A percentile compares a stretch with the other conserved stretches of the same genome.
Conservation (phyloP, 495 filamentous ascomycete species). For the Pyronema omphalodes region DNA sequence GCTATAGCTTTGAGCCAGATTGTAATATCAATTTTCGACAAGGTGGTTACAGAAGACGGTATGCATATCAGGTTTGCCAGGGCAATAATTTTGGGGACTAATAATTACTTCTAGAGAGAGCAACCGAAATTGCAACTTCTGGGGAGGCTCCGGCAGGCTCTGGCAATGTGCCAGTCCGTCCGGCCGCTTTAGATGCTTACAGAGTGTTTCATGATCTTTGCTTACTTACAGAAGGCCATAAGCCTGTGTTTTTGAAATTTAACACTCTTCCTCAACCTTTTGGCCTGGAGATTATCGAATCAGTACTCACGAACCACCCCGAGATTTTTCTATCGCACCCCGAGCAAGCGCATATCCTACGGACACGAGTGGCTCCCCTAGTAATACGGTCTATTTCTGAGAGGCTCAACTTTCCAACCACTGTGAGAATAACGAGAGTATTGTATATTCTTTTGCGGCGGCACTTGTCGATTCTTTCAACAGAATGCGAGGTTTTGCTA, state of each 20-base stretch:
- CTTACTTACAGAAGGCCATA: conserved; percentile 64
- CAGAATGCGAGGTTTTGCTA: conserved; percentile 72
- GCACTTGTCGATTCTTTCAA: conserved; percentile 51
- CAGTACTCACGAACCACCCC: conserved; percentile 66
- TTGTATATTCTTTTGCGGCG: conserved; percentile 59
- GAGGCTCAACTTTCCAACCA: conserved; percentile 60
- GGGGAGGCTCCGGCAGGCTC: conserved; percentile 46
- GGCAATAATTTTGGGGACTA: not conserved
- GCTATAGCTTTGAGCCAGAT: conserved; percentile 60
- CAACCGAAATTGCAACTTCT: conserved; percentile 33
- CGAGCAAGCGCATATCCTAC: conserved; percentile 63
- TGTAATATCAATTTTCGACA: conserved; percentile 80
- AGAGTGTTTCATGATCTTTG: conserved; percentile 82
- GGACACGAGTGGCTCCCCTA: conserved; percentile 66
- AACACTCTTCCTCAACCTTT: conserved; percentile 60
- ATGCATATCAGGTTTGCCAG: conserved; percentile 12
- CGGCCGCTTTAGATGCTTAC: conserved; percentile 75
- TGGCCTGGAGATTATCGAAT: conserved; percentile 80
- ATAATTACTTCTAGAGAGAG: conserved; percentile 25
- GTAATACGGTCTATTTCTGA: conserved; percentile 62
- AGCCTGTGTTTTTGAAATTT: conserved; percentile 58
- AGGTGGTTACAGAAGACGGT: conserved; percentile 69
- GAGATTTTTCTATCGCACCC: conserved; percentile 57
- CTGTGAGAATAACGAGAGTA: conserved; percentile 63
- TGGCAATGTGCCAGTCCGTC: conserved; percentile 42